These are phyloP conservation scores for Dioszegia crocea DNA, from an alignment of 768 basidiomycete species.

Conservation along the genomic window DNA sequence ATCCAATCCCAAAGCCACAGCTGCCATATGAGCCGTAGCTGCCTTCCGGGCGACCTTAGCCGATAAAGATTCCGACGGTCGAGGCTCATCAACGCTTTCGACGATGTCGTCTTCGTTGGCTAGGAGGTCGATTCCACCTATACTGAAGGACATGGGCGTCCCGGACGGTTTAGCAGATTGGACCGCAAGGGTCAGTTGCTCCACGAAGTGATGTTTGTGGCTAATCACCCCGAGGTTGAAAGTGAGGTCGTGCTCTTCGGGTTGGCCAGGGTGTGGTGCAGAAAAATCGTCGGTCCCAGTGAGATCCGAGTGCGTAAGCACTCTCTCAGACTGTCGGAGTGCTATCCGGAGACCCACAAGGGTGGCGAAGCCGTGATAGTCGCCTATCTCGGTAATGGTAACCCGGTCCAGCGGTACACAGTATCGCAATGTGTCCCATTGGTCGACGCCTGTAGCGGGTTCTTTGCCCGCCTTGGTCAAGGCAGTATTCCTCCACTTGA, in stretches of 20 bases:
- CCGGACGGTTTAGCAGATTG: background rate
- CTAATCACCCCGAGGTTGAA: conserved; percentile 43
- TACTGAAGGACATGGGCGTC: conserved; percentile 31
- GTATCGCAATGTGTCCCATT: conserved; percentile 46
- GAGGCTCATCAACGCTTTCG: background rate
- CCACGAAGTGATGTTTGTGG: no score
- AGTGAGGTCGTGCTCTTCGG: background rate
- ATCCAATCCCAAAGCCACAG: conserved; percentile 38
- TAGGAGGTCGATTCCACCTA: conserved; percentile 36
- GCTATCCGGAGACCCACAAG: conserved; percentile 41
- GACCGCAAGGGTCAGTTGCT: no score
- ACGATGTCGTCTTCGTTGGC: conserved; percentile 33
- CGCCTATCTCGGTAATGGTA: conserved; percentile 27
- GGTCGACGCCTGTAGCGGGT: background rate
- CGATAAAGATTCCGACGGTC: conserved; percentile 12
- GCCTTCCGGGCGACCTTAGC: conserved; percentile 24
- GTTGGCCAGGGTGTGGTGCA: no score
- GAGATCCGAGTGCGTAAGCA: no score
- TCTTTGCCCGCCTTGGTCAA: background rate
- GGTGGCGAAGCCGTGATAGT: conserved; percentile 47
- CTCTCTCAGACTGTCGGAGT: conserved; percentile 2
- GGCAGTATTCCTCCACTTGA: conserved; percentile 16
- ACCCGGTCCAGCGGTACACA: conserved; percentile 47
- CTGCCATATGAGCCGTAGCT: conserved; percentile 30
- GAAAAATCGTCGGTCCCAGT: no score